phyloP scores from a whole-genome alignment of 495 filamentous ascomycete genomes.

The Neurospora hispaniola region DNA sequence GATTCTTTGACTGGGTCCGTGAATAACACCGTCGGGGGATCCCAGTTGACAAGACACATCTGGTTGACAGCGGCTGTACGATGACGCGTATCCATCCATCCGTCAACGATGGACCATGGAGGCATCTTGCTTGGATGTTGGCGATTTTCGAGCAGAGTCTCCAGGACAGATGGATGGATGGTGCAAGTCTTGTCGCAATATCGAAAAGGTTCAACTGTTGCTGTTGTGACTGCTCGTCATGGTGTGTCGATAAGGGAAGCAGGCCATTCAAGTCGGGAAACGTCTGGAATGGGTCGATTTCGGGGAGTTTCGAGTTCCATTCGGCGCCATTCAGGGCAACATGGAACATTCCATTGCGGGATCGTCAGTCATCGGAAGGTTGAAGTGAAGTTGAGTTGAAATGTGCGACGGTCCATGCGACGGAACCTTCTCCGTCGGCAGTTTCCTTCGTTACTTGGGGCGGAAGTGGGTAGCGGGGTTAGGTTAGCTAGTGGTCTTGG shows the following conservation, averaged over 20 bases:
- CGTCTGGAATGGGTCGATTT: not conserved
- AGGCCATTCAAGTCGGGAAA: not conserved
- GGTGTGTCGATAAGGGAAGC: not conserved
- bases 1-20: not conserved
- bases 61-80: not conserved
- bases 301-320: not conserved
- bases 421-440: not conserved
- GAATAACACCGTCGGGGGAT: not conserved
- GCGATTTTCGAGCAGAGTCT: not conserved
- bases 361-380: not conserved
- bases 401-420: not conserved
- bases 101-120: no score
- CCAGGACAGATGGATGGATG: not conserved
- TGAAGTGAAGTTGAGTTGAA: not conserved
- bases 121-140: no score
- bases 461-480: not conserved
- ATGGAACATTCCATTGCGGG: not conserved
- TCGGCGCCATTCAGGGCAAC: not conserved
- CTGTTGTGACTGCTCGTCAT: not conserved
- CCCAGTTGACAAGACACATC: not conserved
- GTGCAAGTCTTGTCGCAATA: not conserved
- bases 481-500: not conserved
- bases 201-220: not conserved
- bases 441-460: not conserved
- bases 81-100: not conserved